A percentile compares a stretch with the other conserved stretches of the same genome.
phyloP scores from a whole-genome alignment of 306 rosid species.

The Calophaca sinica region DNA sequence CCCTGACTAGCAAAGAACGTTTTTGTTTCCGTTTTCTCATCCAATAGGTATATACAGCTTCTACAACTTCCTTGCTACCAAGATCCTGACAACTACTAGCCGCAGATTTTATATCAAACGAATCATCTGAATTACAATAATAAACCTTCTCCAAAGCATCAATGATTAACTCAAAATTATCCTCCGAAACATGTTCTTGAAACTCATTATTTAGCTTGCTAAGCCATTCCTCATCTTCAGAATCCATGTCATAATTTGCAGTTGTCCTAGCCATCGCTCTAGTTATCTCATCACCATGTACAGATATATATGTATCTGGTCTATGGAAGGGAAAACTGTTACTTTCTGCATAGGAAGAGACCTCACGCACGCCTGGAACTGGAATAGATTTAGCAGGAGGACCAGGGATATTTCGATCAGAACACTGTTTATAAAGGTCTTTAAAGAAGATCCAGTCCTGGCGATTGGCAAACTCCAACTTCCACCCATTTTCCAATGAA shows the following conservation, averaged over 20 bases:
- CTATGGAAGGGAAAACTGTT: conserved; percentile 49
- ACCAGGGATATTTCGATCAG: conserved; percentile 59
- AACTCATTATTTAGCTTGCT: conserved; percentile 57
- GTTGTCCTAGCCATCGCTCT: conserved; percentile 69
- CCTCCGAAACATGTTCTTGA: conserved; percentile 59
- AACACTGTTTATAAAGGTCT: conserved; percentile 85
- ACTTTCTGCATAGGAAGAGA: conserved; percentile 58
- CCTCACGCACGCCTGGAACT: conserved; percentile 77
- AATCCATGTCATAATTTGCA: conserved; percentile 86
- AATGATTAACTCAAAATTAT: conserved; percentile 75
- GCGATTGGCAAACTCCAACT: conserved; percentile 76
- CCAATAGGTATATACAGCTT: conserved; percentile 75
- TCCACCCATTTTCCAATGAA: conserved; percentile 66
- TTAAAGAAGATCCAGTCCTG: conserved; percentile 72
- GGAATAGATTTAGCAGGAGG: conserved; percentile 65
- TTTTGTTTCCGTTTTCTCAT: conserved; percentile 75
- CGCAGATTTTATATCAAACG: conserved; percentile 60
- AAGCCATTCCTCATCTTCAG: conserved; percentile 86
- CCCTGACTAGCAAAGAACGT: conserved; percentile 57
- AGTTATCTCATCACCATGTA: conserved; percentile 65
- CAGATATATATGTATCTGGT: conserved; percentile 70
- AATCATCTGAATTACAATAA: conserved; percentile 63
- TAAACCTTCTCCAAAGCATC: conserved; percentile 78
- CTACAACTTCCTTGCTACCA: conserved; percentile 61
- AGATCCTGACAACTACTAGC: conserved; percentile 52